Base-by-base conservation (phyloP, 2,329 filamentous ascomycete genomes). In the Verticillium dahliae region DNA sequence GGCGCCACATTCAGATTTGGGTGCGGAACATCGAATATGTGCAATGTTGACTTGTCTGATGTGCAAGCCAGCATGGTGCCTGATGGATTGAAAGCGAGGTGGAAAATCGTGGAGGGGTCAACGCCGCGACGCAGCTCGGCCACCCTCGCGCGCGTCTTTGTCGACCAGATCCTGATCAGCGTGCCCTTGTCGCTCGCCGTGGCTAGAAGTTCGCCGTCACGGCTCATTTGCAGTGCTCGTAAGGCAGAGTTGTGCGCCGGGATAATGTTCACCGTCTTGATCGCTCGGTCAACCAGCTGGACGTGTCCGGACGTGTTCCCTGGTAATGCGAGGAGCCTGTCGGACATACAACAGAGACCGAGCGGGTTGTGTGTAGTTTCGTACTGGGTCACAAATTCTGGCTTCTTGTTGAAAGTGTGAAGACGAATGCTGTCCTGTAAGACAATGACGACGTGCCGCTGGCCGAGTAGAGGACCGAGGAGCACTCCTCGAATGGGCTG, bases 11-110 rank as follows among this genome's bases (percentile, higher is more conserved):
- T 72, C 65, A 76, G 78, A 58, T 78, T 79, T 9, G 80, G 77
- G 62, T 84, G 82, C 4, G 89, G 89, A 1, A 97, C 82, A 70
- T 98, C 92, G 71, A 97, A 99, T 41, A 99, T 84, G 75, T 99
- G 95, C 11, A 99, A 81, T 0, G 93, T 99, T 6, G 91, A 93
- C 76, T 98, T 99, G 80, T 99, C 95, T 1, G 93, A 97, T 1
- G 94, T 98, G 64, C 92, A 94, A 33, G 95, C 95, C 11, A 98
- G 82, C 71, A 92, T 84, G 54, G 83, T 85, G 59, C 90, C 90
- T 1, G 88, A 88, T 0, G 93, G 93, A 22, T 91, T 96, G 73
- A 99, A 95, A 11, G 90, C 89, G 11, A 99, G 81, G 1, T 91
- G 94, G 76, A 91, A 97, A 67, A 98, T 90, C 60, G 87, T 87